phyloP scores from a whole-genome alignment of 1,284 basidiomycete genomes.

The Caloboletus firmus region DNA sequence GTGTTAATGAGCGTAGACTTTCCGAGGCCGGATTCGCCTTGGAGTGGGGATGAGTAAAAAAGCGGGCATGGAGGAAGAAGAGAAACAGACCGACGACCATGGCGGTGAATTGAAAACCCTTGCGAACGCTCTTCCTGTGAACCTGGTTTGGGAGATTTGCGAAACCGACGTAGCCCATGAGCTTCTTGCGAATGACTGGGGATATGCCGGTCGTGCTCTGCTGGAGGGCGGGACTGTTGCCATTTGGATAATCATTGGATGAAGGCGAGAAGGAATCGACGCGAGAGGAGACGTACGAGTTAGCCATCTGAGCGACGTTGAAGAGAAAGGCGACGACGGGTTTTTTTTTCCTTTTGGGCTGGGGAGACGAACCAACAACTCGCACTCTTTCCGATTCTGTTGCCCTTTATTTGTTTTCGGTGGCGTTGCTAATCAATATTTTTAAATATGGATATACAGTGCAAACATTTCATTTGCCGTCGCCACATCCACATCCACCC shows the following conservation, averaged over 20 bases:
- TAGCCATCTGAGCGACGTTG: slow-evolving; percentile 54
- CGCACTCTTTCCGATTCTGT: slow-evolving; percentile 9
- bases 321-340: slow-evolving; percentile 32
- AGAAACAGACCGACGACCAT: slow-evolving; percentile 89
- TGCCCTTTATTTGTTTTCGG: slow-evolving; percentile 33
- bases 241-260: slow-evolving; percentile 57
- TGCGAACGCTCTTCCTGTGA: slow-evolving; percentile 93
- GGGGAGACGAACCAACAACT: slow-evolving; percentile 50
- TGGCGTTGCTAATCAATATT: slow-evolving; percentile 24
- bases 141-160: slow-evolving; percentile 98
- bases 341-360: slow-evolving; percentile 48
- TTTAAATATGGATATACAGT: slow-evolving; percentile 39
- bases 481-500: neutral
- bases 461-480: slow-evolving; percentile 39
- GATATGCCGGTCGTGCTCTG: slow-evolving; percentile 47
- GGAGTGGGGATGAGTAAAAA: slow-evolving; percentile 12
- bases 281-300: slow-evolving; percentile 64
- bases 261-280: slow-evolving; percentile 58
- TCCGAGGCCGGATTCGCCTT: slow-evolving; percentile 95
- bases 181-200: slow-evolving; percentile 84
- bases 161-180: slow-evolving; percentile 87
- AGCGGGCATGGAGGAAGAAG: slow-evolving; percentile 20
- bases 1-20: slow-evolving; percentile 99
- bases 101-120: slow-evolving; percentile 94
- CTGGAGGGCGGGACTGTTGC: slow-evolving; percentile 58